Base-by-base conservation (phyloP, 164 flowering plant genomes). In the Magnolia officinalis region DNA sequence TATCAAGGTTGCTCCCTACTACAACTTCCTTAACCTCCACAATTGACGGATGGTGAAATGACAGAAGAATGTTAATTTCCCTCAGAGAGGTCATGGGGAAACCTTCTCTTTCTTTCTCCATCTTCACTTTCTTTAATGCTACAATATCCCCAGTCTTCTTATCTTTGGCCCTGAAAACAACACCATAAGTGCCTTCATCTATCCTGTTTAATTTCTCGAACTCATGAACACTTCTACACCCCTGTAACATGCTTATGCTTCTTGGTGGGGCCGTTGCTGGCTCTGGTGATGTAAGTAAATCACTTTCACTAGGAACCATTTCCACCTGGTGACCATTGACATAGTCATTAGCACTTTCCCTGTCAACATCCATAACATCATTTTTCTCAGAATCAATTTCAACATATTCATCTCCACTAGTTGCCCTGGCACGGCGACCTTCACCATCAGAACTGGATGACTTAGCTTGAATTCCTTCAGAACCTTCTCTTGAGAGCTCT, bases 1-100 rank as follows among this genome's bases (percentile, higher is more conserved):
- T 92, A 78, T 94, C 97, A 76, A 92, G 89, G 78, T 76, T 89
- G 81, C 90, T 88, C 26, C 98, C 99, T 11, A 94, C 92, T 50
- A 94, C 99, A 19, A 96, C 98, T 86, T 96, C 99, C 82, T 96
- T 96, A 51, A 96, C 97, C 88, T 96, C 98, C 67, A 96, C 99
- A 74, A 95, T 90, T 63, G 98, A 96, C 6, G 93, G 91, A 79
- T 96, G 92, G 82, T 90, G 93, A 83, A 92, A 90, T 55, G 99
- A 96, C 82, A 96, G 88, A 77, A 96, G 97, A 76, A 96, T 96
- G 81, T 96, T 96, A 74, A 96, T 96, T 81, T 95, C 98, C 86
- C 99, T 87, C 72, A 96, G 76, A 82, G 99, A 87, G 70, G 99
- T 96, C 91, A 94, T 74, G 50, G 98, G 99, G 78, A 95, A 95